Evolutionary conservation across 2,329 filamentous ascomycete species (phyloP).

Genomic region (Ophiostoma tasmaniense): DNA sequence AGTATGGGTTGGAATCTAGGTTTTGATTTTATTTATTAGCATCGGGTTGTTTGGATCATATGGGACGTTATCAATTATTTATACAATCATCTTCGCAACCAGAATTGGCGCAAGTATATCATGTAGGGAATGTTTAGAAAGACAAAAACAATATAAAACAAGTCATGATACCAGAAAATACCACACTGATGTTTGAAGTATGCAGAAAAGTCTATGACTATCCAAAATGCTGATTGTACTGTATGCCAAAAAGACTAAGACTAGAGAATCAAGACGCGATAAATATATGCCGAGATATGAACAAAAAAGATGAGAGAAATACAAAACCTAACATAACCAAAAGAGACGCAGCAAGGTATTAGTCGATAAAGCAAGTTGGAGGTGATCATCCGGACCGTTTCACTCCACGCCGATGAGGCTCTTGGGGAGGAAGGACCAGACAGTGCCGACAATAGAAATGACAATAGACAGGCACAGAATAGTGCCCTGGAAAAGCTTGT

Average conservation of each 20-base stretch:
- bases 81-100: constrained; percentile 1
- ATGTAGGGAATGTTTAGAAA: background rate
- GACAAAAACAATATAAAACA: constrained; percentile 3
- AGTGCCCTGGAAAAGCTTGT: constrained; percentile 58
- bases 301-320: background rate
- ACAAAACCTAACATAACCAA: background rate
- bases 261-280: background rate
- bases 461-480: constrained; percentile 59
- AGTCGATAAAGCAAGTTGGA: background rate
- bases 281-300: background rate
- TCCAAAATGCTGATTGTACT: constrained; percentile 10
- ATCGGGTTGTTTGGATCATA: constrained; percentile 6
- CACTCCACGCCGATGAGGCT: constrained; percentile 53
- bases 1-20: background rate
- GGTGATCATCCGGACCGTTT: background rate
- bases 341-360: background rate
- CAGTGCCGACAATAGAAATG: constrained; percentile 68
- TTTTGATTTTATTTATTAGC: background rate
- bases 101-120: background rate
- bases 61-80: constrained; percentile 5
- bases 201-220: background rate
- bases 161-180: background rate
- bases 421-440: constrained; percentile 82
- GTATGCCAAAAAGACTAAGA: background rate
- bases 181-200: background rate